These are phyloP conservation scores for Aspergillus aculeatus DNA, from an alignment of 2,329 filamentous ascomycete genomes.

Conservation along the genomic window DNA sequence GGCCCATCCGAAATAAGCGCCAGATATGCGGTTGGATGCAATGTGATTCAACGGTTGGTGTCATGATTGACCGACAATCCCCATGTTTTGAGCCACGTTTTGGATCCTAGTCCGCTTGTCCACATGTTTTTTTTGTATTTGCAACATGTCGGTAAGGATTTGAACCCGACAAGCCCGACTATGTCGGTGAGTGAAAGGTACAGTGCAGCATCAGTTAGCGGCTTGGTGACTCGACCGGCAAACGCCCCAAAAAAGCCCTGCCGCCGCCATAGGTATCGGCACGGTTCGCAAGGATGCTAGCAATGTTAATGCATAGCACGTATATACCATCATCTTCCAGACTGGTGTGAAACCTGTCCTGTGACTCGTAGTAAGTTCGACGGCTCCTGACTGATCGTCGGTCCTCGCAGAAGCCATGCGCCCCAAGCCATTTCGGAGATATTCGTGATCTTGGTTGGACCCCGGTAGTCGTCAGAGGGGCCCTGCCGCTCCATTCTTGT, in stretches of 20 bases:
- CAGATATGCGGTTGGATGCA: slow-evolving; percentile 3
- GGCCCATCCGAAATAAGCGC: slow-evolving; percentile 5
- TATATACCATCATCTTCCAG: not conserved
- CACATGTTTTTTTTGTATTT: not conserved
- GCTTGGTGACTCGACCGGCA: too few species aligned
- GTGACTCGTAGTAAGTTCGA: slow-evolving; percentile 4
- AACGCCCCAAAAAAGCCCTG: too few species aligned
- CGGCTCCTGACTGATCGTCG: not conserved
- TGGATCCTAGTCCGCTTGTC: not conserved
- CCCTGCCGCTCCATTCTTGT: not conserved
- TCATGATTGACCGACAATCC: slow-evolving; percentile 11
- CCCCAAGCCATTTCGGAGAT: slow-evolving; percentile 1
- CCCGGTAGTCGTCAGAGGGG: not conserved
- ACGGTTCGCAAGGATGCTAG: not conserved
- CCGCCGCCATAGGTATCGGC: not conserved
- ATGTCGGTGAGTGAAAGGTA: not conserved
- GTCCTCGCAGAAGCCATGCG: slow-evolving; percentile 5
- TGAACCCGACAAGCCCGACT: not conserved
- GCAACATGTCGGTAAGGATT: slow-evolving; percentile 1
- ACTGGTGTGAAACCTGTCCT: not conserved
- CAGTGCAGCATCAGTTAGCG: too few species aligned
- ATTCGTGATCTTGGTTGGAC: not conserved
- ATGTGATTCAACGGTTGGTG: slow-evolving; percentile 3
- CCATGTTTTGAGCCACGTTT: slow-evolving; percentile 17
- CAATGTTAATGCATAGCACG: not conserved